These are phyloP conservation scores for Colletotrichum limetticola DNA, from an alignment of 2,329 filamentous ascomycete genomes.

Conservation along the genomic window DNA sequence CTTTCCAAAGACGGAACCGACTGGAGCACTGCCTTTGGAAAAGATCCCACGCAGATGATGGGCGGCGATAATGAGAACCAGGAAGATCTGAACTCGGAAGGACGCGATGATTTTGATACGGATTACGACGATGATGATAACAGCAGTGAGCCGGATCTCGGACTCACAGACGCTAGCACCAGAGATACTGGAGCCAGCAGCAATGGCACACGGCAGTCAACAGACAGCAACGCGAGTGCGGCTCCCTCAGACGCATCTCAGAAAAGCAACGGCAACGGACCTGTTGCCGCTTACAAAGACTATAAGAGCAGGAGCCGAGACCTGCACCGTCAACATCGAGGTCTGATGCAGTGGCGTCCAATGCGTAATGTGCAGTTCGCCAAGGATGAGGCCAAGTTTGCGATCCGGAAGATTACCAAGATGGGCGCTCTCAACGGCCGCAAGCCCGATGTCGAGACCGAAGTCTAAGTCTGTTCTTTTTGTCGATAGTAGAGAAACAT, in stretches of 20 bases:
- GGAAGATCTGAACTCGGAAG: constrained; percentile 48
- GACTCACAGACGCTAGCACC: constrained; percentile 66
- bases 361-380: constrained; percentile 87
- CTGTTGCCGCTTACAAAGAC: constrained; percentile 68
- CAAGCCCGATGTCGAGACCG: constrained; percentile 89
- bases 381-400: constrained; percentile 87
- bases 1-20: constrained; percentile 82
- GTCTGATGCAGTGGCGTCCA: constrained; percentile 95
- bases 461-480: constrained; percentile 54
- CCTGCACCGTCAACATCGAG: constrained; percentile 86
- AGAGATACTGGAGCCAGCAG: constrained; percentile 42
- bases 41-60: constrained; percentile 71
- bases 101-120: constrained; percentile 53
- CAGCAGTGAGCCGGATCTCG: constrained; percentile 54
- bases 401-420: constrained; percentile 78
- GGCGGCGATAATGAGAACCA: constrained; percentile 42
- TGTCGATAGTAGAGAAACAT: no score
- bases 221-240: constrained; percentile 49
- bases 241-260: constrained; percentile 43
- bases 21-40: constrained; percentile 87
- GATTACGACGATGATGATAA: constrained; percentile 48
- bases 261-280: constrained; percentile 64
- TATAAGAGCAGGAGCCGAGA: constrained; percentile 76
- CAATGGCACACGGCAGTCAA: constrained; percentile 46
- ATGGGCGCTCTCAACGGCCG: constrained; percentile 82